Evolutionary conservation across 139 green algal genomes (phyloP).

Genomic region (Astrephomene gubernaculifera): DNA sequence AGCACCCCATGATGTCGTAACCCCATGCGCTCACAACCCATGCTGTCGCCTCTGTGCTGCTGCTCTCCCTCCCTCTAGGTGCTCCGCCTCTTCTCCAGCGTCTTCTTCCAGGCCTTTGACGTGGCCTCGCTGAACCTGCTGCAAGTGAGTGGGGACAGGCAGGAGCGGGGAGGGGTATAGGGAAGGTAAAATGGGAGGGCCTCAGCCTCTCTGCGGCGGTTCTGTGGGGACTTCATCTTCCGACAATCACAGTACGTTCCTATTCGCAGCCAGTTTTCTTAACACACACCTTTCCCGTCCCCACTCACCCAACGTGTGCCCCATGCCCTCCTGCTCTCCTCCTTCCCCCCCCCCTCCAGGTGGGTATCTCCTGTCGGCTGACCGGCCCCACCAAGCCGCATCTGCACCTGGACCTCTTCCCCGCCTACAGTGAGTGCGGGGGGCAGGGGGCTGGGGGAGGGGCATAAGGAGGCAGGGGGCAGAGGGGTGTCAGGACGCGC

Average conservation of each 20-base stretch:
- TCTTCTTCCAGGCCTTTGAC: conserved; percentile 50
- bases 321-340: no score
- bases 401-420: conserved; percentile 3
- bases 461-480: not conserved
- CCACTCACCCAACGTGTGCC: not conserved
- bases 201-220: not conserved
- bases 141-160: conserved; percentile 30
- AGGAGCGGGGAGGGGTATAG: not conserved
- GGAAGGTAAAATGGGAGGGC: not conserved
- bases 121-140: conserved; percentile 53
- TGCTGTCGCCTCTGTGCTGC: not conserved
- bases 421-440: not conserved
- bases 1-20: not conserved
- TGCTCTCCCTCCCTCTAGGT: conserved; percentile 1
- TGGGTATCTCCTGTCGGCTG: not conserved
- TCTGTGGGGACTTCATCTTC: no score
- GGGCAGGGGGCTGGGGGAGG: not conserved
- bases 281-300: no score
- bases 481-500: no score
- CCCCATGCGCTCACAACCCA: not conserved
- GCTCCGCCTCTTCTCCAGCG: conserved; percentile 19
- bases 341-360: not conserved
- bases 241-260: no score
- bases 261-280: no score
- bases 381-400: not conserved